A percentile compares a stretch with the other conserved stretches of the same genome.
Conservation (phyloP, 2,329 filamentous ascomycete genomes). For the Teratosphaeria nubilosa region DNA sequence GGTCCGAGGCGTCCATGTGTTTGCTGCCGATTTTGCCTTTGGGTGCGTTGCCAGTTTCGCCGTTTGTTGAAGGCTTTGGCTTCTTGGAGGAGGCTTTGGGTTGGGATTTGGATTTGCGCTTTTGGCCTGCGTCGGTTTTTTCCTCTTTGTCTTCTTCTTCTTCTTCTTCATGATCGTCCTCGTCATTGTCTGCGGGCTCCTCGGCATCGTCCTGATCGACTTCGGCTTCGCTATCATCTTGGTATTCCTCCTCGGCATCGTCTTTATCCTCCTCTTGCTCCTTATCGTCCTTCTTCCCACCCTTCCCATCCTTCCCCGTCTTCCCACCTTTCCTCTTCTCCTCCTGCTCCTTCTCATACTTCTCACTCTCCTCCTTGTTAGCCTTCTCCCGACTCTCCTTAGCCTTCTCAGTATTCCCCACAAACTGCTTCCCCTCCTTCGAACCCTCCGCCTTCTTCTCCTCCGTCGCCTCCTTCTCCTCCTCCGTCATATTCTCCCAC, state of each 20-base stretch:
- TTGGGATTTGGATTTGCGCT: constrained; percentile 10
- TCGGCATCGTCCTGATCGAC: constrained; percentile 23
- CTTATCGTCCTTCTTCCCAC: constrained; percentile 17
- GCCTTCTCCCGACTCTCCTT: constrained; percentile 31
- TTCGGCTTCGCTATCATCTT: constrained; percentile 7
- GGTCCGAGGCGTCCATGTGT: constrained; percentile 21
- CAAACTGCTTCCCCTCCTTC: constrained; percentile 35
- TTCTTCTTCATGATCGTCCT: constrained; percentile 22
- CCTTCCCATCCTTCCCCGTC: background rate
- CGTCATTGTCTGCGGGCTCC: constrained; percentile 7
- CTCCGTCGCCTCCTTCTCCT: constrained; percentile 36
- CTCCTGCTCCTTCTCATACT: constrained; percentile 10
- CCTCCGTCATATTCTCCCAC: constrained; percentile 39
- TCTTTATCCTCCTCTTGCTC: constrained; percentile 15
- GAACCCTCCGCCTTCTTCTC: constrained; percentile 28
- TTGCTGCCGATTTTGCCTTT: constrained; percentile 19
- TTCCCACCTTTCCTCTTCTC: constrained; percentile 10
- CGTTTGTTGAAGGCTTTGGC: constrained; percentile 20
- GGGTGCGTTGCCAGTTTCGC: constrained; percentile 10
- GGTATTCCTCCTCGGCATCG: constrained; percentile 25
- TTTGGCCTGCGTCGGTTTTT: constrained; percentile 8
- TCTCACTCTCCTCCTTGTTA: constrained; percentile 19
- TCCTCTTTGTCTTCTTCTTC: constrained; percentile 11
- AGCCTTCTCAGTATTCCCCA: constrained; percentile 33
- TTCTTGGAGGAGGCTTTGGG: constrained; percentile 22